These are phyloP conservation scores for Ricinus communis DNA, from an alignment of 345 rosid species.

Conservation along the genomic window DNA sequence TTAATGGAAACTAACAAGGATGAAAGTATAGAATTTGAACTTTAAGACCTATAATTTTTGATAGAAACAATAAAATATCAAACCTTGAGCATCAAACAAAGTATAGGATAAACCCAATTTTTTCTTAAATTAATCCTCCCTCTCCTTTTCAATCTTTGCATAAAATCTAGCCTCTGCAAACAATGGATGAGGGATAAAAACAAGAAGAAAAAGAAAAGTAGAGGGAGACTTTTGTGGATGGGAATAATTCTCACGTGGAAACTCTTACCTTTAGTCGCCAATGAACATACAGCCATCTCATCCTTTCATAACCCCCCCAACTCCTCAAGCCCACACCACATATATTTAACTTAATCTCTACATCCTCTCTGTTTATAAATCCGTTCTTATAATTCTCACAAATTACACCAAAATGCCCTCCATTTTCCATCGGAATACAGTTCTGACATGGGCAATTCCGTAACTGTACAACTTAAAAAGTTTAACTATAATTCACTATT, in stretches of 20 bases:
- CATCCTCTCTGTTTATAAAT: constrained; percentile 4
- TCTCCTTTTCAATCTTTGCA: neutral
- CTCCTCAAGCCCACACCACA: constrained; percentile 38
- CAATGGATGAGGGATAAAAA: too few relatives aligned
- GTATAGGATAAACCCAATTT: too few relatives aligned
- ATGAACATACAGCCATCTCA: constrained; percentile 28
- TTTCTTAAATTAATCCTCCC: too few relatives aligned
- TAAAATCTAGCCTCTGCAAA: neutral
- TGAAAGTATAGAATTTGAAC: too few relatives aligned
- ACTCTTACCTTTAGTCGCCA: constrained; percentile 28
- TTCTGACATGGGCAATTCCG: constrained; percentile 25
- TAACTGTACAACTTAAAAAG: too few relatives aligned
- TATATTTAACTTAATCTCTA: constrained; percentile 19
- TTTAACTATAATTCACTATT: too few relatives aligned
- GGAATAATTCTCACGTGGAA: constrained; percentile 33
- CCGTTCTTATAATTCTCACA: neutral
- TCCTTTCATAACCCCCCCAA: constrained; percentile 18
- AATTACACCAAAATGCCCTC: constrained; percentile 32
- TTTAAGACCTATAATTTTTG: neutral
- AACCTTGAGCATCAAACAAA: too few relatives aligned
- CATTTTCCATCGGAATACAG: neutral
- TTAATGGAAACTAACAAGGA: too few relatives aligned
- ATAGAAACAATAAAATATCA: too few relatives aligned
- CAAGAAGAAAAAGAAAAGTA: neutral
- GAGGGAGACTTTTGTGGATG: constrained; percentile 40